A percentile compares a stretch with the other conserved stretches of the same genome.
phyloP scores from a whole-genome alignment of 164 flowering plant genomes.

The Vitis vinifera region DNA sequence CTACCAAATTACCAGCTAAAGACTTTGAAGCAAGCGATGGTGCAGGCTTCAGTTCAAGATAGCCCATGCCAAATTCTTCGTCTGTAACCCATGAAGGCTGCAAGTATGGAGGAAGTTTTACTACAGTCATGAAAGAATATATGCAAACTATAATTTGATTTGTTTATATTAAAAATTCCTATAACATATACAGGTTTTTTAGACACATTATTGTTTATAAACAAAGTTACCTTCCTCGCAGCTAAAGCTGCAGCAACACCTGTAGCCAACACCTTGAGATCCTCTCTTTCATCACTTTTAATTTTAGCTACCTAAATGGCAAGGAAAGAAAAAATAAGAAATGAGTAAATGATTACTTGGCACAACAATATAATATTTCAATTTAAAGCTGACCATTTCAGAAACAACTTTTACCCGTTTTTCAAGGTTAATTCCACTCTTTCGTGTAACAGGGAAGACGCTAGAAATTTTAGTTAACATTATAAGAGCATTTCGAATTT shows the following conservation, averaged over 20 bases:
- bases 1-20: constrained; percentile 27
- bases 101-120: constrained; percentile 1
- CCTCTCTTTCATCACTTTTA: constrained; percentile 94
- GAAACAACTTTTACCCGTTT: constrained; percentile 64
- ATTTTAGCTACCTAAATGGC: constrained; percentile 81
- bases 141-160: neutral
- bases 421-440: constrained; percentile 95
- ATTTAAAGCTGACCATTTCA: neutral
- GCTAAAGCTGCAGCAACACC: constrained; percentile 98
- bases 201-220: too few relatives aligned
- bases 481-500: constrained; percentile 93
- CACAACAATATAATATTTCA: neutral
- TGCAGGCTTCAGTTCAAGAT: constrained; percentile 77
- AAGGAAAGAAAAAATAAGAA: neutral
- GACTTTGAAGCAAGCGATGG: constrained; percentile 59
- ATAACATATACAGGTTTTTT: too few relatives aligned
- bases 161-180: too few relatives aligned
- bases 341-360: neutral
- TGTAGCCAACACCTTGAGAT: constrained; percentile 96
- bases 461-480: constrained; percentile 86
- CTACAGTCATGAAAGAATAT: neutral
- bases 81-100: constrained; percentile 98
- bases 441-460: constrained; percentile 95
- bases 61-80: constrained; percentile 97
- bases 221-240: constrained; percentile 67